A percentile compares a stretch with the other conserved stretches of the same genome.
These are phyloP conservation scores for Candida vaughaniae DNA, from an alignment of 805 yeast genomes.

Conservation along the genomic window DNA sequence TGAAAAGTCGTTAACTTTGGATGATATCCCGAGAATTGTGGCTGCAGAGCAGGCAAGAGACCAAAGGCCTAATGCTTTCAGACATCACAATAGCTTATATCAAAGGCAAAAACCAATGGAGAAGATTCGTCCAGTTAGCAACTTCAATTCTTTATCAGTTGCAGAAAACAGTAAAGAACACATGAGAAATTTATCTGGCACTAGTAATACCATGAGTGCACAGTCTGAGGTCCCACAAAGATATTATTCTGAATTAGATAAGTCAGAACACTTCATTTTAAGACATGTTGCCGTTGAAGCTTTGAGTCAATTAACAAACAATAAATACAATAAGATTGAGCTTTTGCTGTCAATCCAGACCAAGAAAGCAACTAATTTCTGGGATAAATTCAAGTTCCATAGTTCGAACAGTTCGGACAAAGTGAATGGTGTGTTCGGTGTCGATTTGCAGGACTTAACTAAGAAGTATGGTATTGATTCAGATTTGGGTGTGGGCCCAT, in stretches of 20 bases:
- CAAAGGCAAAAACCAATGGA: conserved; percentile 24
- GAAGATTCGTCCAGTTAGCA: conserved; percentile 5
- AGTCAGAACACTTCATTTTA: conserved; percentile 56
- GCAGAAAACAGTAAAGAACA: not conserved
- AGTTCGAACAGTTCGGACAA: conserved; percentile 22
- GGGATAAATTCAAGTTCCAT: conserved; percentile 53
- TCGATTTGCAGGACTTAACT: conserved; percentile 67
- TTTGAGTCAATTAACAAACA: conserved; percentile 31
- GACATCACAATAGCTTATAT: conserved; percentile 61
- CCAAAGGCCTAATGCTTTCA: conserved; percentile 87
- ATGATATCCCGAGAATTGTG: conserved; percentile 95
- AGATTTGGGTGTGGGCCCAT: conserved; percentile 80
- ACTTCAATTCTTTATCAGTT: not conserved
- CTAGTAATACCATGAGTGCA: not conserved
- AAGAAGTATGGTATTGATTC: conserved; percentile 78
- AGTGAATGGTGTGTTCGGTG: conserved; percentile 63
- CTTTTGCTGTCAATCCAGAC: conserved; percentile 42
- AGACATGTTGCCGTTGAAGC: conserved; percentile 61
- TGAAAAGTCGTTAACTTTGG: conserved; percentile 85
- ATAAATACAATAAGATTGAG: conserved; percentile 29
- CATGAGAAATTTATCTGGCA: not conserved
- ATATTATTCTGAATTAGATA: conserved; percentile 64
- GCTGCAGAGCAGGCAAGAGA: conserved; percentile 96
- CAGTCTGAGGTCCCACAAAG: conserved; percentile 17
- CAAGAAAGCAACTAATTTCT: conserved; percentile 44